These are phyloP conservation scores for Taxawa tesnikishii DNA, from an alignment of 2,329 filamentous ascomycete genomes.

Conservation along the genomic window DNA sequence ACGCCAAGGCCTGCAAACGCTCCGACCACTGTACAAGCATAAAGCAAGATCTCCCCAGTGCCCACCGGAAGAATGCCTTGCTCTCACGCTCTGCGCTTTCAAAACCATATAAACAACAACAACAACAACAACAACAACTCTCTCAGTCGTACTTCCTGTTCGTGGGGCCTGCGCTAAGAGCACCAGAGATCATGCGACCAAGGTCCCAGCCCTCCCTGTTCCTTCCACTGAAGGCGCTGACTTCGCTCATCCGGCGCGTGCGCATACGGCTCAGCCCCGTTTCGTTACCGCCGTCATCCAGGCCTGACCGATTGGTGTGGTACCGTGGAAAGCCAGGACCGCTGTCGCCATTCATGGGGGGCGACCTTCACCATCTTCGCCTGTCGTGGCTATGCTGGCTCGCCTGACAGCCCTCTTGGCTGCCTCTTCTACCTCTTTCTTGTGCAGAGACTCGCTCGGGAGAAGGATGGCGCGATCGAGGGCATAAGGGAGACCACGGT, in stretches of 20 bases:
- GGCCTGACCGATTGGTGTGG: neutral
- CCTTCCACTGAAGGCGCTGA: neutral
- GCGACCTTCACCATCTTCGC: neutral
- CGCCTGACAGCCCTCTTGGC: conserved; percentile 17
- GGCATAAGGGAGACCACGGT: conserved; percentile 54
- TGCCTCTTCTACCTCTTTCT: conserved; percentile 45
- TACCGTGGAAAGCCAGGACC: neutral
- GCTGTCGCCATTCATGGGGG: neutral
- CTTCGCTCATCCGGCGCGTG: neutral
- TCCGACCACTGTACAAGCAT: too few relatives aligned
- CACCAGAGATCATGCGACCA: neutral
- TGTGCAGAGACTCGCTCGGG: conserved; percentile 51
- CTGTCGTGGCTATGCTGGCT: conserved; percentile 8
- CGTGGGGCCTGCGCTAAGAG: neutral
- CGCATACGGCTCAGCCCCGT: neutral
- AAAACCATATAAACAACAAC: too few relatives aligned
- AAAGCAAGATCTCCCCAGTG: too few relatives aligned
- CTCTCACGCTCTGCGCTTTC: too few relatives aligned
- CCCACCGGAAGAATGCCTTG: too few relatives aligned
- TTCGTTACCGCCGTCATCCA: neutral
- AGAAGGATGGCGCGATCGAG: conserved; percentile 59
- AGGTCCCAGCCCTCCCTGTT: neutral
- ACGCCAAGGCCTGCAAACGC: too few relatives aligned
- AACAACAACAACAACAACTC: too few relatives aligned
- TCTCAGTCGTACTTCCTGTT: neutral